These are phyloP conservation scores for Capronia epimyces DNA, from an alignment of 2,329 filamentous ascomycete species.

Conservation along the genomic window DNA sequence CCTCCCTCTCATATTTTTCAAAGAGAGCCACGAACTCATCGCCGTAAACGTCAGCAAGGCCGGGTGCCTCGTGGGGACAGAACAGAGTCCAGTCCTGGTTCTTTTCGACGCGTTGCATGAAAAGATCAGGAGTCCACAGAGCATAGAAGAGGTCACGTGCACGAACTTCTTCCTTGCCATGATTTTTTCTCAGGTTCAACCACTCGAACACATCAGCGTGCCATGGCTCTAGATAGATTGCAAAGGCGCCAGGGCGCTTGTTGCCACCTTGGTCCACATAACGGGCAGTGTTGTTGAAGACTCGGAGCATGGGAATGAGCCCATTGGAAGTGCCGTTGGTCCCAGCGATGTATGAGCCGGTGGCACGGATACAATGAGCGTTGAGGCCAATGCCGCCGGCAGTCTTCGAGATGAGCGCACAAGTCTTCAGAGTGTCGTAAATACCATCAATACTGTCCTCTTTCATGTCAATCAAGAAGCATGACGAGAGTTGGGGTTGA, in stretches of 20 bases:
- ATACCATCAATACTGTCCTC: constrained; percentile 99
- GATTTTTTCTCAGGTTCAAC: constrained; percentile 96
- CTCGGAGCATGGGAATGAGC: constrained; percentile 93
- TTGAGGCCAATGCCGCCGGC: constrained; percentile 97
- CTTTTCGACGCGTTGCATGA: constrained; percentile 99
- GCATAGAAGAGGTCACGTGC: constrained; percentile 97
- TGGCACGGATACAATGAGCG: constrained; percentile 92
- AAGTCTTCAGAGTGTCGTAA: constrained; percentile 98
- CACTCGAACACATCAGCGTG: constrained; percentile 97
- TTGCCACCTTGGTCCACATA: constrained; percentile 99
- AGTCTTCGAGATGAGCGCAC: constrained; percentile 99
- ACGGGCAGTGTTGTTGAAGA: constrained; percentile 98
- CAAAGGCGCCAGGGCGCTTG: constrained; percentile 97
- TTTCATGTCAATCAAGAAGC: constrained; percentile 99
- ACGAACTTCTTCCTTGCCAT: constrained; percentile 96
- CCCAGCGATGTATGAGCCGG: constrained; percentile 94
- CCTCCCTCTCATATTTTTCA: constrained; percentile 79
- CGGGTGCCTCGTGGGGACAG: constrained; percentile 94
- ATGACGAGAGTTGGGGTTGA: constrained; percentile 89
- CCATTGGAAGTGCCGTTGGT: constrained; percentile 98
- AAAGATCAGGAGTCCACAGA: constrained; percentile 96
- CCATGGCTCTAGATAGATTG: constrained; percentile 98
- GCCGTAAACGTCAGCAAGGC: constrained; percentile 91
- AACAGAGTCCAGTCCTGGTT: constrained; percentile 97
- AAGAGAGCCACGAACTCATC: constrained; percentile 96